Conservation (phyloP, 1,139 yeast genomes). For the Sugiyamaella xylanicola region DNA sequence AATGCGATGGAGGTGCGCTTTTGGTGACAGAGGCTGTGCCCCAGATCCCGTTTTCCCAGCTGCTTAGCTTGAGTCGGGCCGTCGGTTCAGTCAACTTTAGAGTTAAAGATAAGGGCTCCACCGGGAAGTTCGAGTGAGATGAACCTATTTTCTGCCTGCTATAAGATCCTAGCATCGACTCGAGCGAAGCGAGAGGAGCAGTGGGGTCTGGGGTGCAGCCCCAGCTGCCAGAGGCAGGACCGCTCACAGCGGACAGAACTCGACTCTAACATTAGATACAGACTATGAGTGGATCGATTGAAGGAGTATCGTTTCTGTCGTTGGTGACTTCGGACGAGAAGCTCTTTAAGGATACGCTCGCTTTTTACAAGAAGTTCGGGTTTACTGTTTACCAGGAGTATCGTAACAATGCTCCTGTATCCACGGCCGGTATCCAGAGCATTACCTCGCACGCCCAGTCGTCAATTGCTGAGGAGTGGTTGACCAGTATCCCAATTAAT, state of each 20-base stretch:
- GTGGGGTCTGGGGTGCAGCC: background rate
- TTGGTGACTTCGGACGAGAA: constrained; percentile 56
- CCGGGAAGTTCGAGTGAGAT: too few relatives aligned
- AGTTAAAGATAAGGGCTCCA: too few relatives aligned
- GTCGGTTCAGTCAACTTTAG: too few relatives aligned
- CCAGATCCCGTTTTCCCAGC: background rate
- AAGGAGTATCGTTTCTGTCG: constrained; percentile 52
- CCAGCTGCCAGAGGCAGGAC: background rate
- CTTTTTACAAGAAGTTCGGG: constrained; percentile 61
- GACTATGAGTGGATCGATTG: constrained; percentile 13
- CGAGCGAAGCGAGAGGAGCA: background rate
- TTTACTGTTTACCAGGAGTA: constrained; percentile 53
- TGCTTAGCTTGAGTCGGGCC: background rate
- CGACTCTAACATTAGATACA: background rate
- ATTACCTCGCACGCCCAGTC: constrained; percentile 37
- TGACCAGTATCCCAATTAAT: constrained; percentile 30
- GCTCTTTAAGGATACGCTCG: constrained; percentile 49
- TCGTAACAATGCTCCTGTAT: constrained; percentile 37
- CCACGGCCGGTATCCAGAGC: constrained; percentile 34
- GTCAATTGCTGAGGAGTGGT: constrained; percentile 36
- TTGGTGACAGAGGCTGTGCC: background rate
- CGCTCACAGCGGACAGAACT: background rate
- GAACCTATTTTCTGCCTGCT: too few relatives aligned
- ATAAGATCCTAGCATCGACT: too few relatives aligned
- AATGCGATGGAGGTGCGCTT: background rate